Evolutionary conservation across 192 early-diverging fungal genomes (phyloP).

Genomic region (Linnemannia schmuckeri): DNA sequence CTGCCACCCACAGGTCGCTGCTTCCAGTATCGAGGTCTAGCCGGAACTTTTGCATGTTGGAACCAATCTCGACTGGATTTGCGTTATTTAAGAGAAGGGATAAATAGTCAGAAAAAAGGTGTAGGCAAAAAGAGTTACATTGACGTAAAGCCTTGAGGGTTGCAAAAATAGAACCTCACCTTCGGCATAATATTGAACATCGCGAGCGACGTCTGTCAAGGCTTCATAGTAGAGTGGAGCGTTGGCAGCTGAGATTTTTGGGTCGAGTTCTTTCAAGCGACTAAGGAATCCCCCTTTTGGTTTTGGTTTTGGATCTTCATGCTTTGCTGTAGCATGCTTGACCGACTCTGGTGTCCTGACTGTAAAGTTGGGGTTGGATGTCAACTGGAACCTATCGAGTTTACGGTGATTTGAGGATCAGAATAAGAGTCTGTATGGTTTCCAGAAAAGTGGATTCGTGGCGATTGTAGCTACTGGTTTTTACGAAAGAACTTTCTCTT

Average conservation of each 20-base stretch:
- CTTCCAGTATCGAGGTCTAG: slow-evolving; percentile 82
- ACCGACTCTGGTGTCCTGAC: slow-evolving; percentile 29
- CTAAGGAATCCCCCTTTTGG: slow-evolving; percentile 19
- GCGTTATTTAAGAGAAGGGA: not conserved
- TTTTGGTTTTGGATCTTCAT: slow-evolving; percentile 12
- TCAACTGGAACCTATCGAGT: slow-evolving; percentile 32
- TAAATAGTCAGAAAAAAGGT: not conserved
- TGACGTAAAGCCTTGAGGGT: no score
- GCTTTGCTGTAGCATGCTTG: slow-evolving; percentile 22
- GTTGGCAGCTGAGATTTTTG: not conserved
- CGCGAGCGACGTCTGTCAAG: slow-evolving; percentile 41
- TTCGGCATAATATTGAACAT: slow-evolving; percentile 53
- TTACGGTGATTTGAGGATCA: not conserved
- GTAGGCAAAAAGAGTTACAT: not conserved
- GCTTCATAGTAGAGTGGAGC: slow-evolving; percentile 23
- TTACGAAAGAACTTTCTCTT: slow-evolving; percentile 40
- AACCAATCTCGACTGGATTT: slow-evolving; percentile 47
- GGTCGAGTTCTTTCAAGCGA: slow-evolving; percentile 15
- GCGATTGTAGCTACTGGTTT: not conserved
- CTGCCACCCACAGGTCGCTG: slow-evolving; percentile 75
- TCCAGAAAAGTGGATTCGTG: not conserved
- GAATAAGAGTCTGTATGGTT: not conserved
- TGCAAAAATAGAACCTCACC: slow-evolving; percentile 5
- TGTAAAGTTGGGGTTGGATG: slow-evolving; percentile 32
- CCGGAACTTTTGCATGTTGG: slow-evolving; percentile 45